Base-by-base conservation (phyloP, 805 yeast species). In the Candida multigemmis region DNA sequence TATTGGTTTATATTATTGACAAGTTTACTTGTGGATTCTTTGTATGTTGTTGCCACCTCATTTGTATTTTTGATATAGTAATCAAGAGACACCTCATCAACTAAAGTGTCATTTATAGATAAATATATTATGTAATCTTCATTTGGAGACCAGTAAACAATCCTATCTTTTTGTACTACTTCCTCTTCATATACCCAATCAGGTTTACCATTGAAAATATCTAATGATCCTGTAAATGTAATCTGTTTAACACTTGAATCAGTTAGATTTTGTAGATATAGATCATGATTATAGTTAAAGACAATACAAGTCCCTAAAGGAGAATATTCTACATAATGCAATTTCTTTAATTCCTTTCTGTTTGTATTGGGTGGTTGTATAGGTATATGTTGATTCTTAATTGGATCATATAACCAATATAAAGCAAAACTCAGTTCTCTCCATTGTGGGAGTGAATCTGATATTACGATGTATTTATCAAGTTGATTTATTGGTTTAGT, bases 161-260 rank as follows among this genome's bases (percentile, higher is more conserved):
- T 73, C 19, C 47, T 51, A 35, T 78, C 87, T 10, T 54, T 40
- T 0, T 65, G 65, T 8, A 75, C 50, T 1, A 82, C 82, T 41
- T 82, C 94, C 43, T 82, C 93, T 46, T 82, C 93, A 47, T 81
- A 81, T 2, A 81, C 77, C 91, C 93, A 82, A 42, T 81, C 91
- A 0, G 87, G 75, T 35, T 65, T 76, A 5, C 84, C 94, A 38
- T 81, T 76, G 34, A 67, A 62, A 4, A 79, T 54, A 11, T 63
- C 51, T 1, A 35, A 42, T 8, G 65, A 53, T 0, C 86, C 87
- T 44, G 71, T 79, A 4, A 35, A 33, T 1, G 79, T 69, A 7
- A 73, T 45, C 31, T 53, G 60, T 0, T 34, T 42, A 4, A 47
- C 27, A 8, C 22, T 7, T 11, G 35, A 25, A 7, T 39, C 14